Conservation (phyloP, 2,329 filamentous ascomycete genomes). For the Tolypocladium paradoxum region DNA sequence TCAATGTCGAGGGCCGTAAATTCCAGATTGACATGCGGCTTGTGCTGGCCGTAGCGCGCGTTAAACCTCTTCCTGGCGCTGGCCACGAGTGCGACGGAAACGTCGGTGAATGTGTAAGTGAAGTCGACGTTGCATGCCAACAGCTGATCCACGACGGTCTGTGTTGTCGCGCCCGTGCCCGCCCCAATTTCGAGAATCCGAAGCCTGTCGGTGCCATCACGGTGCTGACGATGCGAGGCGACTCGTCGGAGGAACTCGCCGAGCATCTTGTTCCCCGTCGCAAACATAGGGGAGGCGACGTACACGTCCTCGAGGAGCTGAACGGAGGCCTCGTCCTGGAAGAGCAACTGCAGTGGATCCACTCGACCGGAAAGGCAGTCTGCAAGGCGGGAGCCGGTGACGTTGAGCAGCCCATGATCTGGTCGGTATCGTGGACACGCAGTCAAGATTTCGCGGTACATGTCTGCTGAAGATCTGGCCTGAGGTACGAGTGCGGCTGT, state of each 20-base stretch:
- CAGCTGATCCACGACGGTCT: slow-evolving; percentile 17
- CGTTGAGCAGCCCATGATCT: neutral
- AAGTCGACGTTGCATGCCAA: neutral
- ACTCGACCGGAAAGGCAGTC: slow-evolving; percentile 23
- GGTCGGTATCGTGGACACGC: neutral
- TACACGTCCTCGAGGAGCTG: slow-evolving; percentile 25
- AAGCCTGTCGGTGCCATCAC: slow-evolving; percentile 8
- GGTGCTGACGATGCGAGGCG: neutral
- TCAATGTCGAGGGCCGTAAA: slow-evolving; percentile 20
- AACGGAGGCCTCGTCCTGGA: slow-evolving; percentile 16
- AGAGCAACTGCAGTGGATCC: slow-evolving; percentile 28
- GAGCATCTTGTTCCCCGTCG: slow-evolving; percentile 11
- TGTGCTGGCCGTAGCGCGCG: neutral
- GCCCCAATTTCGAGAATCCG: slow-evolving; percentile 32
- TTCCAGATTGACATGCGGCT: slow-evolving; percentile 9
- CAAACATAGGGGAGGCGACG: slow-evolving; percentile 14
- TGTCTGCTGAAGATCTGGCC: neutral
- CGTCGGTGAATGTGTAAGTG: slow-evolving; percentile 31
- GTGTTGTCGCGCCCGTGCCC: slow-evolving; percentile 31
- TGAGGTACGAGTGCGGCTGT: neutral
- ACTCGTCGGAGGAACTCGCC: neutral
- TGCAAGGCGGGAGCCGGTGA: slow-evolving; percentile 21
- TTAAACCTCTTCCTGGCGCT: slow-evolving; percentile 15
- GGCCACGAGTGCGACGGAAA: slow-evolving; percentile 22
- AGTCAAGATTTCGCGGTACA: neutral